phyloP scores from a whole-genome alignment of 768 basidiomycete species.

The Amanita polypyramis region DNA sequence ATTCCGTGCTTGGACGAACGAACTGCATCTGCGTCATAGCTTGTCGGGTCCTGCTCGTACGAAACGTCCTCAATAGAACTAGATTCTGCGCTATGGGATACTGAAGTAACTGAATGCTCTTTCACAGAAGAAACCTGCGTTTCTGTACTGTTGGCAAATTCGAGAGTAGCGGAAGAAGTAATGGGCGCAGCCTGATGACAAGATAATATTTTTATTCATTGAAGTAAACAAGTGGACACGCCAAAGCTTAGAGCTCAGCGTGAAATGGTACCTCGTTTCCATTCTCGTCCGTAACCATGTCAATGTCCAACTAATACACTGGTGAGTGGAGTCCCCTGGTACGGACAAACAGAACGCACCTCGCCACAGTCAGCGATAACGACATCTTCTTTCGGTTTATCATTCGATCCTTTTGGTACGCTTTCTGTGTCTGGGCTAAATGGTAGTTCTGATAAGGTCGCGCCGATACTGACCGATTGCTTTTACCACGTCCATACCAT shows the following conservation, averaged over 20 bases:
- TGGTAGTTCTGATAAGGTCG: background rate
- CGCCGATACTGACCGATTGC: conserved; percentile 49
- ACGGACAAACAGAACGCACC: conserved; percentile 34
- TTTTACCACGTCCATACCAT: conserved; percentile 83
- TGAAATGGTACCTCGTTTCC: conserved; percentile 89
- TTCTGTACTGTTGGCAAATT: background rate
- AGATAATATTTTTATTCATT: conserved; percentile 43
- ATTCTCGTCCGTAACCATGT: conserved; percentile 43
- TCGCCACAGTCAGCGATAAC: conserved; percentile 82
- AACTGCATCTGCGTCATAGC: background rate
- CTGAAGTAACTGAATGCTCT: background rate
- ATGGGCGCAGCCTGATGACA: conserved; percentile 32
- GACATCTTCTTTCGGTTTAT: conserved; percentile 71
- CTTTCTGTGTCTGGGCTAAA: conserved; percentile 41
- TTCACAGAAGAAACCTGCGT: conserved; percentile 11
- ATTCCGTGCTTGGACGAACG: conserved; percentile 17
- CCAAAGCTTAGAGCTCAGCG: conserved; percentile 74
- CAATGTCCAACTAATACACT: conserved; percentile 36
- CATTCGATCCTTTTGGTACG: conserved; percentile 54
- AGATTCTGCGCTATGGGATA: background rate
- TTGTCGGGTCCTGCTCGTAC: background rate
- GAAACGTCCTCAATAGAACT: no score
- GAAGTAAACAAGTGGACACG: conserved; percentile 29
- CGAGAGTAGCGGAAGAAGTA: conserved; percentile 8
- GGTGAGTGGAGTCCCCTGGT: conserved; percentile 4